Evolutionary conservation across 2,329 filamentous ascomycete genomes (phyloP).

Genomic region (Fusarium sp.): DNA sequence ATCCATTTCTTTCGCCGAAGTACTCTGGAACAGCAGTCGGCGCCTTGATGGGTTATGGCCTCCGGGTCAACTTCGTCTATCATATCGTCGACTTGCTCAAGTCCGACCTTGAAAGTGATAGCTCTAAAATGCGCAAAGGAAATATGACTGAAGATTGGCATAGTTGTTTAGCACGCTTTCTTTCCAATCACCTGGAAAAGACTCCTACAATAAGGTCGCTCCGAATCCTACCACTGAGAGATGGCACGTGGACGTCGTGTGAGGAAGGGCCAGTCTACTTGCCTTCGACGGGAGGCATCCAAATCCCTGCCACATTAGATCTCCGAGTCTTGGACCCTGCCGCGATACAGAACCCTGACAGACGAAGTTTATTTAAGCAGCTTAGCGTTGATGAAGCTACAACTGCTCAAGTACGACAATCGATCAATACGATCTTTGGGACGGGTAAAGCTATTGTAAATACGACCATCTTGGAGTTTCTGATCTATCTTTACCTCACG

Average conservation of each 20-base stretch:
- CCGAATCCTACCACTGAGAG: conserved; percentile 18
- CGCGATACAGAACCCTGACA: neutral
- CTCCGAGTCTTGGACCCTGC: neutral
- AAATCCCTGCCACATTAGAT: conserved; percentile 3
- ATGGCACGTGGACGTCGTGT: neutral
- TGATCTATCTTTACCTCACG: conserved; percentile 20
- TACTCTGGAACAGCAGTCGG: neutral
- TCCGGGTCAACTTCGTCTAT: too few relatives aligned
- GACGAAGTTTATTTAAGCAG: neutral
- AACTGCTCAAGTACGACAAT: neutral
- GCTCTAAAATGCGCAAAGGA: conserved; percentile 6
- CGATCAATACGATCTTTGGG: too few relatives aligned
- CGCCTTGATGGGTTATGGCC: conserved; percentile 8
- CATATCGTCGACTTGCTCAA: neutral
- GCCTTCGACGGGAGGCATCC: neutral
- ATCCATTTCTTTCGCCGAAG: conserved; percentile 19
- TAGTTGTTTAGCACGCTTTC: neutral
- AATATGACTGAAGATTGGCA: conserved; percentile 27
- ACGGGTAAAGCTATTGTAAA: too few relatives aligned
- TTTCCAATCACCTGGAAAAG: neutral
- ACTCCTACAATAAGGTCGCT: neutral
- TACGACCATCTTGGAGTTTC: too few relatives aligned
- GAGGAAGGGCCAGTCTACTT: conserved; percentile 2
- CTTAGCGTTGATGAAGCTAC: conserved; percentile 21
- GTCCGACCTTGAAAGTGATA: neutral